Evolutionary conservation across 2,329 filamentous ascomycete genomes (phyloP).

Genomic region (Biscogniauxia sp.): DNA sequence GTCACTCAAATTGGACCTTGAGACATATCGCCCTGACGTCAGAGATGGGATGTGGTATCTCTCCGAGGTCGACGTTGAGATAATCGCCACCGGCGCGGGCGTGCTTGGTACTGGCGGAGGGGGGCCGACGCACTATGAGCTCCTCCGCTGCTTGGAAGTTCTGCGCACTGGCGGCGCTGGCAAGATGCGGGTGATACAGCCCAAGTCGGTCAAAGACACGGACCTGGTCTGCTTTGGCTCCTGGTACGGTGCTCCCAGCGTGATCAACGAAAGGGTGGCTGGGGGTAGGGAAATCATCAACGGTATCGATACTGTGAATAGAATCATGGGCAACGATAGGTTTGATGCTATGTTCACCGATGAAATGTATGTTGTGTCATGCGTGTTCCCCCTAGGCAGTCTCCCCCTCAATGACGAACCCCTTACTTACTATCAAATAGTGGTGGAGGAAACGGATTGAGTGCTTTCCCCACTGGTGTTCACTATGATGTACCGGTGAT

Average conservation of each 20-base stretch:
- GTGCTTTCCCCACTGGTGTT: constrained; percentile 52
- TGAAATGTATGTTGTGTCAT: too few relatives aligned
- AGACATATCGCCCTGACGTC: constrained; percentile 45
- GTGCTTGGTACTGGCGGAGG: constrained; percentile 58
- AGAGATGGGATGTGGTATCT: constrained; percentile 51
- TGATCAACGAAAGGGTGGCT: too few relatives aligned
- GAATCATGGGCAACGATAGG: too few relatives aligned
- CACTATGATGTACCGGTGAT: constrained; percentile 49
- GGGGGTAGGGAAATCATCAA: too few relatives aligned
- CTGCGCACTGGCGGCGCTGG: too few relatives aligned
- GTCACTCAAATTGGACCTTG: constrained; percentile 28
- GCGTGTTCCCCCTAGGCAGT: too few relatives aligned
- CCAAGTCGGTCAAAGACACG: too few relatives aligned
- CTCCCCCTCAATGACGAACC: too few relatives aligned
- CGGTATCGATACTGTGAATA: too few relatives aligned
- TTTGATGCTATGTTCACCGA: too few relatives aligned
- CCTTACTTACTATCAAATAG: constrained; percentile 54
- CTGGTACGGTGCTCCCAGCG: too few relatives aligned
- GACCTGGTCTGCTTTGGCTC: too few relatives aligned
- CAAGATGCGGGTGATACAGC: constrained; percentile 45
- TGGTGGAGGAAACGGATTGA: constrained; percentile 62
- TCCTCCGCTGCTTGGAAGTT: constrained; percentile 30
- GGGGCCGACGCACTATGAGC: constrained; percentile 48
- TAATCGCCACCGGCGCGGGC: constrained; percentile 54
- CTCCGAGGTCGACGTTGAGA: constrained; percentile 53